Evolutionary conservation across 129 eudicot genomes (phyloP).

Genomic region (Flaveria brownii): DNA sequence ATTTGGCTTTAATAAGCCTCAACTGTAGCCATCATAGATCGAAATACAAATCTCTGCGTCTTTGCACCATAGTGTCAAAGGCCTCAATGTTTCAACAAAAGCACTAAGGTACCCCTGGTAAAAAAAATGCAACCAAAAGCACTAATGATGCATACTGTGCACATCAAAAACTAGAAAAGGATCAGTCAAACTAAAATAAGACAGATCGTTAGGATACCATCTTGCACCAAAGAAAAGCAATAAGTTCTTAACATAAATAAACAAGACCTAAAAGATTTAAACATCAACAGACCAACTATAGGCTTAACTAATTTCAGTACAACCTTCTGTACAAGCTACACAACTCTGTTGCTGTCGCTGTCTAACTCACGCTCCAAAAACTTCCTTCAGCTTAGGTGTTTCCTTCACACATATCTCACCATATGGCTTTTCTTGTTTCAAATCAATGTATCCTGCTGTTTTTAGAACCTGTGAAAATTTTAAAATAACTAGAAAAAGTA

Average conservation of each 20-base stretch:
- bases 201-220: not conserved
- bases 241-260: not conserved
- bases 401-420: conserved; percentile 51
- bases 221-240: not conserved
- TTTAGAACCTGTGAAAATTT: conserved; percentile 45
- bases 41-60: too few relatives aligned
- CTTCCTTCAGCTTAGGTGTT: conserved; percentile 42
- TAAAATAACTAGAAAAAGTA: not conserved
- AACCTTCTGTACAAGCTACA: conserved; percentile 31
- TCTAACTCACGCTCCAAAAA: conserved; percentile 25
- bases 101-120: too few relatives aligned
- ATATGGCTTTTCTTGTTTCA: conserved; percentile 58
- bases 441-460: conserved; percentile 52
- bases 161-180: not conserved
- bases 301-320: not conserved
- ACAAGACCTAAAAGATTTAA: not conserved
- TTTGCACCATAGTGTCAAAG: too few relatives aligned
- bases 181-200: not conserved
- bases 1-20: not conserved
- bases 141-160: too few relatives aligned
- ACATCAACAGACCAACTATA: conserved; percentile 15
- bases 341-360: not conserved
- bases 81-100: too few relatives aligned
- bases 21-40: too few relatives aligned
- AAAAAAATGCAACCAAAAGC: too few relatives aligned